Evolutionary conservation across 2,329 filamentous ascomycete genomes (phyloP).

Genomic region (Nothopassalora personata): DNA sequence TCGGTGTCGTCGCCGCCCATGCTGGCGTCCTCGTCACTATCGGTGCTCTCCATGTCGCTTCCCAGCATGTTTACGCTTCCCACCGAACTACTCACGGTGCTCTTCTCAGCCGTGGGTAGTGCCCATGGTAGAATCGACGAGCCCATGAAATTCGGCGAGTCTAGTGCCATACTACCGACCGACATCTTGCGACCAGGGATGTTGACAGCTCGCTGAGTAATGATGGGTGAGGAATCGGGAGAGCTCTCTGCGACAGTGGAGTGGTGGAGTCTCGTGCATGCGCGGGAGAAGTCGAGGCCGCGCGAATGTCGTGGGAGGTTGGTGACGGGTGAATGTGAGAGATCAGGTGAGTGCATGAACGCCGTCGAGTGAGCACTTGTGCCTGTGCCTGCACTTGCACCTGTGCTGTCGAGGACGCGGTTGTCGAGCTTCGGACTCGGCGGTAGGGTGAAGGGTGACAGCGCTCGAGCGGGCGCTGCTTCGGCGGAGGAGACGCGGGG

Average conservation of each 20-base stretch:
- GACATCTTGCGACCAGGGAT: conserved; percentile 49
- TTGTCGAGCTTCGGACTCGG: conserved; percentile 82
- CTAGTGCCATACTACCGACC: conserved; percentile 42
- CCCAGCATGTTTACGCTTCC: conserved; percentile 75
- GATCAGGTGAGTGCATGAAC: conserved; percentile 51
- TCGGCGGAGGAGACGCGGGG: conserved; percentile 39
- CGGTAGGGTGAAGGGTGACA: conserved; percentile 48
- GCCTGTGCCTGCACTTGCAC: neutral
- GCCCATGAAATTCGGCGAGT: conserved; percentile 55
- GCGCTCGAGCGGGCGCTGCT: conserved; percentile 24
- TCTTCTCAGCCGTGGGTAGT: conserved; percentile 52
- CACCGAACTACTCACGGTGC: conserved; percentile 71
- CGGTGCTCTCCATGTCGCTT: conserved; percentile 70
- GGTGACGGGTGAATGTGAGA: conserved; percentile 63
- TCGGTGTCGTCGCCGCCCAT: conserved; percentile 46
- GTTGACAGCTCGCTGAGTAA: conserved; percentile 61
- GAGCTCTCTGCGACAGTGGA: conserved; percentile 88
- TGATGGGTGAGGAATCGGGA: conserved; percentile 83
- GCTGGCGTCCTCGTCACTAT: conserved; percentile 53
- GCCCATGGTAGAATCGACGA: conserved; percentile 18
- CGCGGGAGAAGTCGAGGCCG: conserved; percentile 86
- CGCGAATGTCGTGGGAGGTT: conserved; percentile 83
- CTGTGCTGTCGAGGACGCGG: conserved; percentile 51
- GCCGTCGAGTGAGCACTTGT: conserved; percentile 25
- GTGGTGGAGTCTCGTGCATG: conserved; percentile 90